Conservation (phyloP, 2,329 filamentous ascomycete species). For the Beauveria australis region DNA sequence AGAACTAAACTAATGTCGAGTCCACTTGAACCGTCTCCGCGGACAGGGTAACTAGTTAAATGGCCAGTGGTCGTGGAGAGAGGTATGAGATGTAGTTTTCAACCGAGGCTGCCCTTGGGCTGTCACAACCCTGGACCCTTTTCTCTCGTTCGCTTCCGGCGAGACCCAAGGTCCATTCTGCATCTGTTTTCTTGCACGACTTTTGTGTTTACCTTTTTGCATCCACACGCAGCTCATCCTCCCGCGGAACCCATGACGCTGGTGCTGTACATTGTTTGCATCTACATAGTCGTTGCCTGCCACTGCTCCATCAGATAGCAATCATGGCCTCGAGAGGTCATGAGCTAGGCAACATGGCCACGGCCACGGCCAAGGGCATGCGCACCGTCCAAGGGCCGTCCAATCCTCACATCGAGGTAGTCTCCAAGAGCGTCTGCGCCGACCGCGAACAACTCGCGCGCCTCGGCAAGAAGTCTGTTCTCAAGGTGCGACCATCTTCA, state of each 20-base stretch:
- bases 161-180: neutral
- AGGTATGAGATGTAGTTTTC: neutral
- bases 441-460: slow-evolving; percentile 7
- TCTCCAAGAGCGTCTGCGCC: neutral
- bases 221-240: neutral
- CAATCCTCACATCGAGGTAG: neutral
- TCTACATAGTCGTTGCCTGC: neutral
- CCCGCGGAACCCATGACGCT: neutral
- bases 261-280: neutral
- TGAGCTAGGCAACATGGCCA: slow-evolving; percentile 6
- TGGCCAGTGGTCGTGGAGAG: neutral
- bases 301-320: neutral
- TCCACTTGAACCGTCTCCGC: neutral
- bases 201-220: neutral
- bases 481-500: slow-evolving; percentile 3
- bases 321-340: neutral
- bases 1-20: neutral
- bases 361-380: slow-evolving; percentile 1
- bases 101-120: neutral
- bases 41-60: too few relatives aligned
- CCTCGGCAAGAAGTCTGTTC: slow-evolving; percentile 11
- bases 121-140: neutral
- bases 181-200: neutral
- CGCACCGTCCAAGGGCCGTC: neutral
- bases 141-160: neutral